Evolutionary conservation across 768 basidiomycete genomes (phyloP), one percentile per base, ranked within the genome.

Genomic region (Hypholoma fasciculare): DNA sequence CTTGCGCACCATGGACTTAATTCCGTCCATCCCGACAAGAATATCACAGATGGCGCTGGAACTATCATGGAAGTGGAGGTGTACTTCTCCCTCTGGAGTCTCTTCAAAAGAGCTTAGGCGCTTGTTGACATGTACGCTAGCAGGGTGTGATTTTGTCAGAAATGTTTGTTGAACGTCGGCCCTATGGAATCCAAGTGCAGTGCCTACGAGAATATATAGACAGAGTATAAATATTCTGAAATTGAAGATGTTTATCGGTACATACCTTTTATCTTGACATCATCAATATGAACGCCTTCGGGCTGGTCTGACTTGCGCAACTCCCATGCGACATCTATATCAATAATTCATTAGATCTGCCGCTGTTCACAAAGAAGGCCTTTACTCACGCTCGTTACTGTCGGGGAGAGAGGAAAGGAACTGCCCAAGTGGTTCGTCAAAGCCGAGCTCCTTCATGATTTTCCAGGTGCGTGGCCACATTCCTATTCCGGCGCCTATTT

Each of bases 21-120:
- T 69, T 2, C 80, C 80, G 57, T 82, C 80, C 3, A 75, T 69
- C 0, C 76, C 79, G 7, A 81, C 61, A 42, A 42, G 40, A 17
- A 42, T 17, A 42, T 42, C 40, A 16, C 40, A 42, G 7, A 1
- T 14, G 1, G 17, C 17, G 5, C 16, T 42, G 17, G 40, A 16
- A 1, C 40, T 9, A 42, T 42, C 40, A 14, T 42, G 7, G 13
- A 42, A 42, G 2, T 42, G 40, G 16, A 42, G 40, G 13, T 14
- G 17, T 42, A 42, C 6, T 14, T 12, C 17, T 6, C 13, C 40
- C 5, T 42, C 8, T 14, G 40, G 17, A 1, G 17, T 42, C 17
- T 42, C 40, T 4, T 48, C 47, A 26, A 48, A 49, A 16, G 48
- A 49, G 16, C 13, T n/a, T 3, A 49, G 23, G 11, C 48, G 27